These are phyloP conservation scores for Sugiyamaella marilandica DNA, from an alignment of 805 yeast species.

Conservation along the genomic window DNA sequence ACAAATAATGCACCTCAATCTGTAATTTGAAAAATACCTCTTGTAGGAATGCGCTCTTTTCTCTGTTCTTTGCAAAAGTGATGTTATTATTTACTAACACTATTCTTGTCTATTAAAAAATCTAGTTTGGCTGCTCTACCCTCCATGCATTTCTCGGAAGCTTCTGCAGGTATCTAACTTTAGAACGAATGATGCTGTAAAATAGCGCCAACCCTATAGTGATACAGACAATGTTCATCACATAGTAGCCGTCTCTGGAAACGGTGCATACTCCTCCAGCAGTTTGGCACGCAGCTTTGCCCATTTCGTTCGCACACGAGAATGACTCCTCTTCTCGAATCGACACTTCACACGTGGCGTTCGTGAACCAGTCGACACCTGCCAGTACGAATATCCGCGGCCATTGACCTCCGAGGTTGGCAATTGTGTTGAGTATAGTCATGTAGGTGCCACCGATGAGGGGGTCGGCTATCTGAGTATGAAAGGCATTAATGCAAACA, in stretches of 20 bases:
- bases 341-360: slow-evolving; percentile 47
- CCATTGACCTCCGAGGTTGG: slow-evolving; percentile 97
- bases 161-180: slow-evolving; percentile 60
- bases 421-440: slow-evolving; percentile 89
- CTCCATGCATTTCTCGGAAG: slow-evolving; percentile 79
- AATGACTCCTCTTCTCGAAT: slow-evolving; percentile 21
- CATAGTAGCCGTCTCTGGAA: slow-evolving; percentile 76
- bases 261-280: slow-evolving; percentile 53
- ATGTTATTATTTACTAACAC: background rate
- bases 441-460: slow-evolving; percentile 95
- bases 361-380: slow-evolving; percentile 75
- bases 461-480: slow-evolving; percentile 93
- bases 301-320: slow-evolving; percentile 36
- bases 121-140: slow-evolving; percentile 28
- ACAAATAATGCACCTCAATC: background rate
- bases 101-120: background rate
- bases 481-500: slow-evolving; percentile 91
- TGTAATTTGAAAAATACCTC: too few relatives aligned
- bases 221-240: slow-evolving; percentile 70
- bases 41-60: too few relatives aligned
- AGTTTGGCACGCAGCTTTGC: slow-evolving; percentile 47
- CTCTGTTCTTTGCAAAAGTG: too few relatives aligned
- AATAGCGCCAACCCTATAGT: slow-evolving; percentile 59
- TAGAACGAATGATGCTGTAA: slow-evolving; percentile 58
- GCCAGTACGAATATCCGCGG: slow-evolving; percentile 77